phyloP scores from a whole-genome alignment of 2,329 filamentous ascomycete species.

The Ophiostoma perfectum region DNA sequence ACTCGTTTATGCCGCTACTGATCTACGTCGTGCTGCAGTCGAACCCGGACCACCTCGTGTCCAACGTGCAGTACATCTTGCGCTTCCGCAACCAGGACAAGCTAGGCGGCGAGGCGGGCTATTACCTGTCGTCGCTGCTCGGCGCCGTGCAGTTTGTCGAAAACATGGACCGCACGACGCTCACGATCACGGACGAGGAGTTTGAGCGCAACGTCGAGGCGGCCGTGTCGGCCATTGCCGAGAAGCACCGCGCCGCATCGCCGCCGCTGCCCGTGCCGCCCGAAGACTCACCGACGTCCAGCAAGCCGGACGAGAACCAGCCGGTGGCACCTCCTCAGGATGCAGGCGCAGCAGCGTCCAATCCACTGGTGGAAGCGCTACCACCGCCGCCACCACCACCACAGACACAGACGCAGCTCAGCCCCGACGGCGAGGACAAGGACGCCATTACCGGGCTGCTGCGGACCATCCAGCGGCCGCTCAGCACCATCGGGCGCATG shows the following conservation, averaged over 20 bases:
- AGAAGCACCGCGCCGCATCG: conserved; percentile 64
- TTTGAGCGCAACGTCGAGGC: conserved; percentile 96
- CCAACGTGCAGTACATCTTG: conserved; percentile 96
- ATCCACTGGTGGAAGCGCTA: too few species aligned
- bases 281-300: conserved; percentile 9
- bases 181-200: conserved; percentile 91
- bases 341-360: too few species aligned
- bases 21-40: conserved; percentile 95
- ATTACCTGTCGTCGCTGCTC: conserved; percentile 93
- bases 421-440: conserved; percentile 59
- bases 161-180: conserved; percentile 84
- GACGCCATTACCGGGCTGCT: conserved; percentile 79
- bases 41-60: conserved; percentile 91
- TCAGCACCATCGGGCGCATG: conserved; percentile 89
- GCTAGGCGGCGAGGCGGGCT: conserved; percentile 92
- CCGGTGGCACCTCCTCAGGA: too few species aligned
- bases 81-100: conserved; percentile 97
- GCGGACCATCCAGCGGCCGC: conserved; percentile 81
- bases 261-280: conserved; percentile 38
- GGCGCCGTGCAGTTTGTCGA: conserved; percentile 96
- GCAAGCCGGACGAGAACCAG: conserved; percentile 23
- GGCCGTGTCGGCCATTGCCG: conserved; percentile 90
- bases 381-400: background rate
- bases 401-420: background rate
- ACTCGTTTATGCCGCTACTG: conserved; percentile 89